Base-by-base conservation (phyloP, 148 eudicot species). In the Vaccinium vitisidaea region DNA sequence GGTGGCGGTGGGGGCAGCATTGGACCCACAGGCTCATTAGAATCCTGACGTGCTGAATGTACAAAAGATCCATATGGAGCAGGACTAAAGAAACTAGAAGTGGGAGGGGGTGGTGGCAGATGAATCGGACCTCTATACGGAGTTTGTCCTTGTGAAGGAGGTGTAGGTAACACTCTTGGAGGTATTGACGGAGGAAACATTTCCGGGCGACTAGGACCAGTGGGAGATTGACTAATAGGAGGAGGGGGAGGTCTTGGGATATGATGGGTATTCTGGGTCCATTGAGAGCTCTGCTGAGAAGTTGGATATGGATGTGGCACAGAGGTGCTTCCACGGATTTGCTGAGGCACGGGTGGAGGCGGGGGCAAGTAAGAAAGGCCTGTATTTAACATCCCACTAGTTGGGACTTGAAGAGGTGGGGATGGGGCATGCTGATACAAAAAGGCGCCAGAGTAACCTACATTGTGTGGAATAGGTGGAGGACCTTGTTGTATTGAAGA, bases 191-290 rank as follows among this genome's bases (percentile, higher is more conserved):
- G 78, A 5, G 8, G 55, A 67, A 85, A 81, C 81, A 85, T 74
- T 75, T 74, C 87, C 30, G 63, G 76, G n/a, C 27, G 63, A 75
- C 74, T 54, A 61, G 84, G 63, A 25, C 69, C 83, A 7, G 23
- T 50, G 23, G 84, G 48, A 58, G 58, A 49, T 30, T 59, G 84
- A 75, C 49, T 74, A 49, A 75, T 59, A 85, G 80, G 85, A 49
- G 88, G 87, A 23, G 79, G 90, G 8, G 75, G 87, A 43, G 81
- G 84, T 21, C 83, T 90, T 32, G 86, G 85, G 83, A 78, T 23
- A 84, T 86, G 91, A 61, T 84, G 92, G 61, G 74, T 82, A 86
- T 85, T 89, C 25, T 85, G 93, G 84, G 83, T 82, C 90, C 91
- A 89, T n/a, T 71, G 84, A 53, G 85, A 39, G 80, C 77, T 89